These are phyloP conservation scores for Fusarium cicatricum DNA, from an alignment of 2,329 filamentous ascomycete species.

Conservation along the genomic window DNA sequence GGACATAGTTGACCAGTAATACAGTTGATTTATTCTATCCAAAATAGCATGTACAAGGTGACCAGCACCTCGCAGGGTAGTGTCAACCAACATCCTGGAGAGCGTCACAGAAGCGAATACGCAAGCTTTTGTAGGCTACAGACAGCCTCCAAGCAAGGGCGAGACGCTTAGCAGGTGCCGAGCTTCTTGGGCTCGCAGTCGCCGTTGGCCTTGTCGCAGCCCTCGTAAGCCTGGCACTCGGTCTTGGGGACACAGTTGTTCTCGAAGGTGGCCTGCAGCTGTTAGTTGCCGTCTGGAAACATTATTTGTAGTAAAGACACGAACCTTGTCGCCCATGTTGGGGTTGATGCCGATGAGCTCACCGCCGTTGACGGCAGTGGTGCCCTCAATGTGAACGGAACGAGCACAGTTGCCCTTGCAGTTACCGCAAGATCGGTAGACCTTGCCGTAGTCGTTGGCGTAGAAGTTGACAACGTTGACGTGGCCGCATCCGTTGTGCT, in stretches of 20 bases:
- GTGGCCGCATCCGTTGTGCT: slow-evolving; percentile 56
- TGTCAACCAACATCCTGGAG: background rate
- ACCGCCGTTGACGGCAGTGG: slow-evolving; percentile 49
- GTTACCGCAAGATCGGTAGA: slow-evolving; percentile 38
- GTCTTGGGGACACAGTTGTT: slow-evolving; percentile 40
- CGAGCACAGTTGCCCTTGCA: slow-evolving; percentile 49
- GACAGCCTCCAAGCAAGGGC: background rate
- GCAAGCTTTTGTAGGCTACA: background rate
- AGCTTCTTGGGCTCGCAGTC: slow-evolving; percentile 40
- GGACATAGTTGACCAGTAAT: background rate
- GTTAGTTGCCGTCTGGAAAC: background rate
- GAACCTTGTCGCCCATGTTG: slow-evolving; percentile 46
- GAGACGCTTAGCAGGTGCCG: slow-evolving; percentile 38
- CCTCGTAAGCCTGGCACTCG: slow-evolving; percentile 41
- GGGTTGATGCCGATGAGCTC: slow-evolving; percentile 53
- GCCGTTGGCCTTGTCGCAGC: slow-evolving; percentile 41
- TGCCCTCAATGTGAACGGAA: slow-evolving; percentile 53
- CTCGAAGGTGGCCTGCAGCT: slow-evolving; percentile 36
- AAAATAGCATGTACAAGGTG: slow-evolving; percentile 1
- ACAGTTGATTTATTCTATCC: background rate
- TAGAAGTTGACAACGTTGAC: slow-evolving; percentile 52
- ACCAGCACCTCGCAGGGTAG: background rate
- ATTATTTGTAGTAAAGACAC: background rate
- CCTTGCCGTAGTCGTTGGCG: slow-evolving; percentile 57
- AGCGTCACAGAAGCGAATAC: background rate